Evolutionary conservation across 2,329 filamentous ascomycete species (phyloP).

Genomic region (Colletotrichum higginsianum): DNA sequence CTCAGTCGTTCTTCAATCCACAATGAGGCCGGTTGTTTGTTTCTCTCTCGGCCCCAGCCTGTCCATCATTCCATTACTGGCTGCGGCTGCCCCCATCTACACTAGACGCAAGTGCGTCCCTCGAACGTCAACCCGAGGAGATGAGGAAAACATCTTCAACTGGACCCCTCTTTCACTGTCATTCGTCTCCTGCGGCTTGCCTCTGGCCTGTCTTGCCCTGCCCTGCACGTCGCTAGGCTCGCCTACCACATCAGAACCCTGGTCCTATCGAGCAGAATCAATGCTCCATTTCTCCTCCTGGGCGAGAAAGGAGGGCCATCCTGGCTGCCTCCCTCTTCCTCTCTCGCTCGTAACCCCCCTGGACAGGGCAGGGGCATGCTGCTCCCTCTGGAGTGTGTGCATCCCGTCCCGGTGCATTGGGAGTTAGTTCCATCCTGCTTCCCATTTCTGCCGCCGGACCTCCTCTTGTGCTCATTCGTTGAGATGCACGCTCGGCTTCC

Average conservation of each 20-base stretch:
- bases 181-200: slow-evolving; percentile 3
- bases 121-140: slow-evolving; percentile 18
- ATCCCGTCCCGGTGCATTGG: slow-evolving; percentile 26
- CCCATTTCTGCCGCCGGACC: slow-evolving; percentile 17
- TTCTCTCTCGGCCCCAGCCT: neutral
- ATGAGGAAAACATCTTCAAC: slow-evolving; percentile 6
- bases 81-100: neutral
- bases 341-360: neutral
- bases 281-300: slow-evolving; percentile 1
- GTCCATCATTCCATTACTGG: neutral
- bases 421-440: slow-evolving; percentile 30
- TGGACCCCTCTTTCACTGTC: slow-evolving; percentile 23
- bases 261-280: slow-evolving; percentile 6
- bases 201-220: slow-evolving; percentile 18
- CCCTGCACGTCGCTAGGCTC: slow-evolving; percentile 4
- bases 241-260: neutral
- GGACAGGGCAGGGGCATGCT: neutral
- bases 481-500: slow-evolving; percentile 30
- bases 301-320: slow-evolving; percentile 11
- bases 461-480: slow-evolving; percentile 20
- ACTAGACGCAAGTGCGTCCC: neutral
- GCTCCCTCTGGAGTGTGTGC: neutral
- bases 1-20: neutral
- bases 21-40: slow-evolving; percentile 17
- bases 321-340: slow-evolving; percentile 8